A percentile compares a stretch with the other conserved stretches of the same genome.
Conservation (phyloP, 1,284 basidiomycete genomes). For the Moesziomyces antarcticus region DNA sequence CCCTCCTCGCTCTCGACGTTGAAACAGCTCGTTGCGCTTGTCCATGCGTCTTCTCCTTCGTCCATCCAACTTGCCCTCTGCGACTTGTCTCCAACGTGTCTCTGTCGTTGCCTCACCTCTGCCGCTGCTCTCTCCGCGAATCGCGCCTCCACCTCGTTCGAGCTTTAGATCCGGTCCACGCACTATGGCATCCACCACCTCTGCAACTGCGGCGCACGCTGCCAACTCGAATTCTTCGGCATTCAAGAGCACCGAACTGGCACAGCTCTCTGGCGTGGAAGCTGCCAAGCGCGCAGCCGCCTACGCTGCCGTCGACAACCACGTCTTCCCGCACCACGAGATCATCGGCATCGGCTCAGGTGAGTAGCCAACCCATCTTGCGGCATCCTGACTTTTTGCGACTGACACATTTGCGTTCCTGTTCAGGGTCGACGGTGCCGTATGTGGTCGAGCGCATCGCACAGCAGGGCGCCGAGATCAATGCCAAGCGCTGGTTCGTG, state of each 20-base stretch:
- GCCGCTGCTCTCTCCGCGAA: neutral
- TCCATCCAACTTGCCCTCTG: neutral
- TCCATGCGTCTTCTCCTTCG: neutral
- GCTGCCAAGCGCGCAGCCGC: conserved; percentile 88
- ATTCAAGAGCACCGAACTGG: conserved; percentile 29
- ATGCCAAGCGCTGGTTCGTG: conserved; percentile 72
- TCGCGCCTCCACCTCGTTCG: neutral
- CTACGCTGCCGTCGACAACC: conserved; percentile 91
- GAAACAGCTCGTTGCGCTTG: neutral
- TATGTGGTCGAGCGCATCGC: conserved; percentile 96
- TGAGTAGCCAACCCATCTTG: conserved; percentile 7
- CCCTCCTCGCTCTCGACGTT: neutral
- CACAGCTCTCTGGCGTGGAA: conserved; percentile 55
- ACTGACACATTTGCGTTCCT: neutral
- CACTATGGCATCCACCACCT: conserved; percentile 25
- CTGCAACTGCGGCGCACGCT: conserved; percentile 20
- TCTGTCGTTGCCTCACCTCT: neutral
- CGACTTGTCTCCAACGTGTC: neutral
- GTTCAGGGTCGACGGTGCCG: conserved; percentile 87
- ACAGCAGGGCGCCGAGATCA: conserved; percentile 81
- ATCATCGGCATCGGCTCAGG: conserved; percentile 72
- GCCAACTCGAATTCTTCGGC: conserved; percentile 36
- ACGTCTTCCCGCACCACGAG: conserved; percentile 84
- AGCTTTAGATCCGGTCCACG: conserved; percentile 7
- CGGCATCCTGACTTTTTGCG: neutral